Percentiles rank a stretch among this genome's conserved stretches.
phyloP scores from a whole-genome alignment of 2,329 filamentous ascomycete genomes.

The Colletotrichum cereale region DNA sequence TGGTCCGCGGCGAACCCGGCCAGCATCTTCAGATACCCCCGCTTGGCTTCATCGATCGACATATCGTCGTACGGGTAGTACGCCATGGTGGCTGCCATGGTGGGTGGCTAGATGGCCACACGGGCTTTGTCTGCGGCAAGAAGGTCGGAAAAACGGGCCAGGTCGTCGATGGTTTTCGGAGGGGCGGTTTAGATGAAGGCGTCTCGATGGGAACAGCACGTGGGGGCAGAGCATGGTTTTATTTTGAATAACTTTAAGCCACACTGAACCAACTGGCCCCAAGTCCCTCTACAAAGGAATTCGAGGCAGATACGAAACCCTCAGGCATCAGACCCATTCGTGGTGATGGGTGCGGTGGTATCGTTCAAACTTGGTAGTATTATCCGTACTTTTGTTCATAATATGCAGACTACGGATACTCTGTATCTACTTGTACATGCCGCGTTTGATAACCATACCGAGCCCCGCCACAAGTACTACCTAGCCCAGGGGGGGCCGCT shows the following conservation, averaged over 20 bases:
- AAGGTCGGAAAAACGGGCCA: slow-evolving; percentile 3
- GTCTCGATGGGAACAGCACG: neutral
- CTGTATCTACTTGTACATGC: too few relatives aligned
- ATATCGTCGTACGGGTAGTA: slow-evolving; percentile 33
- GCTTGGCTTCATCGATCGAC: slow-evolving; percentile 25
- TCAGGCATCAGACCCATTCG: neutral
- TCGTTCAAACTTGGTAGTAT: slow-evolving; percentile 6
- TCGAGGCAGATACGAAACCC: slow-evolving; percentile 2
- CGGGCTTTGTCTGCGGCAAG: slow-evolving; percentile 19
- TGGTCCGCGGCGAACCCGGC: slow-evolving; percentile 30
- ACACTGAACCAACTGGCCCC: neutral
- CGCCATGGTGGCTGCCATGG: slow-evolving; percentile 27
- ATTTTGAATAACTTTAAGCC: slow-evolving; percentile 1
- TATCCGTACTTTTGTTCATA: slow-evolving; percentile 2
- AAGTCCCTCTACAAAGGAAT: neutral
- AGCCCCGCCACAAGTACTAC: slow-evolving; percentile 22
- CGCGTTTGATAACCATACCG: slow-evolving; percentile 15
- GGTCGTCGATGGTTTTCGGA: slow-evolving; percentile 6
- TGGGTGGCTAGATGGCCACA: slow-evolving; percentile 24
- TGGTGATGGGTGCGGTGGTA: neutral
- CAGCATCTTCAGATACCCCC: slow-evolving; percentile 33
- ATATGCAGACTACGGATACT: neutral
- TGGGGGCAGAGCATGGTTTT: slow-evolving; percentile 30
- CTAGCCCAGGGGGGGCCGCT: neutral
- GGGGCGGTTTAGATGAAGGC: slow-evolving; percentile 12